Base-by-base conservation (phyloP, 345 rosid genomes). In the Syzygium grande region DNA sequence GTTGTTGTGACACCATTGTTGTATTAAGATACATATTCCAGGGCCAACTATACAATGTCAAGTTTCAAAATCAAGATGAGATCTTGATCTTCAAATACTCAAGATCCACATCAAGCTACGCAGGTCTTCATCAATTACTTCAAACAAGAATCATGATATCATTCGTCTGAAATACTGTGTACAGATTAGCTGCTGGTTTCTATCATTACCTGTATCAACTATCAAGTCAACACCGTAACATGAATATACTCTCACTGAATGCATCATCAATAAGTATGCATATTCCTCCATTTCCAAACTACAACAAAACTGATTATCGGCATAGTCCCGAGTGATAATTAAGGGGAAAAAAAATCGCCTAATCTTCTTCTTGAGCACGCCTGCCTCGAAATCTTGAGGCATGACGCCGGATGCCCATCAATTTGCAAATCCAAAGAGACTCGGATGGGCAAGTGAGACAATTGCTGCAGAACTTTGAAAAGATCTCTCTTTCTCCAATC, bases 361-460 rank as follows among this genome's bases (percentile, higher is more conserved):
- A 19, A 73, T 73, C 49, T 34, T 73, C 80, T 68, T 68, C 23
- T 73, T 10, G 27, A 73, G 49, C 80, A 34, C 1, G 0, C 80
- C 46, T 7, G 19, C 49, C 49, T 73, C 2, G 8, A 19, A 10
- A 73, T 38, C 83, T 73, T 5, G 49, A 73, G 80, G 2, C 14
- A 0, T 25, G 3, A 34, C 2, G 14, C 46, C 13, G 0, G 49
- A 4, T 73, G 49, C 80, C 80, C 80, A 73, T 38, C 49, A 38
- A 38, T 73, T 73, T 73, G 80, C 80, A 34, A 73, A 17, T 73
- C 80, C 80, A 1, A 73, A 73, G 80, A 38, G 46, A 38, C 79
- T 68, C 12, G 0, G 43, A 0, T 68, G 8, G 79, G 79, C 79
- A 30, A 0, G 0, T 9, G 14, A 38, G 25, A 73, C 49, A 0